phyloP scores from a whole-genome alignment of 192 early-diverging fungal genomes.

The Globomyces pollinis-pini region DNA sequence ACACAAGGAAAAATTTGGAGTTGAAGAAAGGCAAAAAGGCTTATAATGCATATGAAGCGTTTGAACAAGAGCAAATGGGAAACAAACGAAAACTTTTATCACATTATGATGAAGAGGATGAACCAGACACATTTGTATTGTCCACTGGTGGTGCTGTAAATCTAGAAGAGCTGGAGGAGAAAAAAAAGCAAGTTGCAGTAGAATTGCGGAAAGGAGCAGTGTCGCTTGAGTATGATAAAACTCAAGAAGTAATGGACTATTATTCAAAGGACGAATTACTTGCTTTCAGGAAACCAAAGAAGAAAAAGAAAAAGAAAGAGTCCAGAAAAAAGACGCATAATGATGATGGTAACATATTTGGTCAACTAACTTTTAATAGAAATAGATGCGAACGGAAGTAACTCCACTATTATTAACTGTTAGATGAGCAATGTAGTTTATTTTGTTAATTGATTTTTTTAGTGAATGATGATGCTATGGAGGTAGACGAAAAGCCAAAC shows the following conservation, averaged over 20 bases:
- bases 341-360: constrained; percentile 17
- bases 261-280: constrained; percentile 83
- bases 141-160: constrained; percentile 39
- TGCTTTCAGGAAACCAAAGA: constrained; percentile 75
- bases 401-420: too few species aligned
- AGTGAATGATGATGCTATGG: constrained; percentile 42
- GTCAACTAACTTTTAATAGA: too few species aligned
- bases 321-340: not conserved
- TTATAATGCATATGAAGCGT: constrained; percentile 71
- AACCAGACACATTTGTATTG: constrained; percentile 47
- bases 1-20: constrained; percentile 62
- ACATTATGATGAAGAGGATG: constrained; percentile 74
- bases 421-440: too few species aligned
- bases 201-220: constrained; percentile 41
- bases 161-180: constrained; percentile 11
- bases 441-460: constrained; percentile 8
- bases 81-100: constrained; percentile 52
- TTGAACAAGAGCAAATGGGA: constrained; percentile 35
- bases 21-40: constrained; percentile 59
- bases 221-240: constrained; percentile 35
- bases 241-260: constrained; percentile 71
- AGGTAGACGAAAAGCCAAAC: constrained; percentile 22
- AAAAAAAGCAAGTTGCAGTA: constrained; percentile 29
- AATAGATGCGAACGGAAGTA: too few species aligned
- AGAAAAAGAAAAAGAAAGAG: constrained; percentile 34